Conservation (phyloP, 1,284 basidiomycete species). For the Rhodotorula sp. region DNA sequence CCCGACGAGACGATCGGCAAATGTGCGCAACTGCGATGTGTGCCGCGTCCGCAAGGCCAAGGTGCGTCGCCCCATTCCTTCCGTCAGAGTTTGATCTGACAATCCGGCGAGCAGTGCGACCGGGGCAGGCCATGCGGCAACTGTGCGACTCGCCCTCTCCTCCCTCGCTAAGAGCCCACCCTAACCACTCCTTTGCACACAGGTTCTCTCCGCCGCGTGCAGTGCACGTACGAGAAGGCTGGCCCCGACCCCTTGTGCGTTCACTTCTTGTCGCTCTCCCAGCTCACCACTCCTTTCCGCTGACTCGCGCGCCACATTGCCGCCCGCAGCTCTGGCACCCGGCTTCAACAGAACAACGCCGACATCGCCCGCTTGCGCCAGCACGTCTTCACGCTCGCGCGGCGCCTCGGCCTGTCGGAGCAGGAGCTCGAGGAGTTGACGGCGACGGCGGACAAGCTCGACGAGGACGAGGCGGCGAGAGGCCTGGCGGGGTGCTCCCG, state of each 20-base stretch:
- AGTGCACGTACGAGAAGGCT: background rate
- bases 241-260: background rate
- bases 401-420: background rate
- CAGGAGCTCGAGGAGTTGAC: slow-evolving; percentile 2
- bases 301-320: background rate
- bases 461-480: background rate
- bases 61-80: background rate
- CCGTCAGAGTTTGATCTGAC: background rate
- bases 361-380: slow-evolving; percentile 17
- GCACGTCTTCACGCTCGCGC: slow-evolving; percentile 5
- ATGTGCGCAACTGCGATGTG: background rate
- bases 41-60: background rate
- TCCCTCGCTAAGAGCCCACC: background rate
- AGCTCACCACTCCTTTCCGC: too few species aligned
- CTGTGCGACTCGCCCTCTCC: background rate
- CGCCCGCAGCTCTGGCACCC: background rate
- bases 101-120: background rate
- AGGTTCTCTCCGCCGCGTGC: background rate
- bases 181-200: background rate
- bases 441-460: background rate
- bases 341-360: slow-evolving; percentile 3
- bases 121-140: slow-evolving; percentile 11
- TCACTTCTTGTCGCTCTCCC: background rate
- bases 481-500: background rate
- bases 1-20: background rate